phyloP scores from a whole-genome alignment of 2,329 filamentous ascomycete species.

The Penicillium fuscoglaucum region DNA sequence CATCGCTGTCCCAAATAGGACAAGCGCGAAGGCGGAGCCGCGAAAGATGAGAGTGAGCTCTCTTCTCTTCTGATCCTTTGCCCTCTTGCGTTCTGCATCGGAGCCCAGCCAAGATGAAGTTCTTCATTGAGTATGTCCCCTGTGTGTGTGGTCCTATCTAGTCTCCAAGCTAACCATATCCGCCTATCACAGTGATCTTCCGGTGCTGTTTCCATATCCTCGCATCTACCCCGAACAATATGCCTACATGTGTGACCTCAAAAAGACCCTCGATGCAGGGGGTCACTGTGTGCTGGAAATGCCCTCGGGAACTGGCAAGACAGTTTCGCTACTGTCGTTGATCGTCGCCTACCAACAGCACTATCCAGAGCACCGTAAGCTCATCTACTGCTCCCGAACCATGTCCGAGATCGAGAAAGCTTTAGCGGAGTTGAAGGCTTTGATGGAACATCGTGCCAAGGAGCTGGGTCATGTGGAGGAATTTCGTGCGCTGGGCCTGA shows the following conservation, averaged over 20 bases:
- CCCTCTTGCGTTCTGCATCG: constrained; percentile 19
- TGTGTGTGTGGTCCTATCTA: not conserved
- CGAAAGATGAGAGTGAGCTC: constrained; percentile 19
- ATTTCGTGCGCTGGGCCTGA: constrained; percentile 86
- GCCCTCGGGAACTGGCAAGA: constrained; percentile 98
- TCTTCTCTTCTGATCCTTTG: constrained; percentile 14
- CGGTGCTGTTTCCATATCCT: constrained; percentile 72
- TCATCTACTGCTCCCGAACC: constrained; percentile 98
- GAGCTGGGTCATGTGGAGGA: constrained; percentile 90
- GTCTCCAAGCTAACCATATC: constrained; percentile 11
- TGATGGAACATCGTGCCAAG: constrained; percentile 93
- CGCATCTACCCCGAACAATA: constrained; percentile 73
- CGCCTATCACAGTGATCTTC: constrained; percentile 56
- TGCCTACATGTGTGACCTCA: constrained; percentile 82
- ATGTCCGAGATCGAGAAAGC: constrained; percentile 99
- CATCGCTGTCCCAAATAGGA: constrained; percentile 34
- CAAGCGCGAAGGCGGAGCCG: constrained; percentile 26
- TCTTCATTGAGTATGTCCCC: constrained; percentile 67
- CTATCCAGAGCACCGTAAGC: constrained; percentile 88
- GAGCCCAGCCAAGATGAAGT: constrained; percentile 63
- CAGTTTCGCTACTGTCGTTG: constrained; percentile 87
- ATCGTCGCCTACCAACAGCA: constrained; percentile 97
- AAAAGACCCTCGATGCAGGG: constrained; percentile 84
- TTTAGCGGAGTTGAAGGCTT: constrained; percentile 79
- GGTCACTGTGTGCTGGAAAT: constrained; percentile 98